A percentile compares a stretch with the other conserved stretches of the same genome.
These are phyloP conservation scores for Fusarium musae DNA, from an alignment of 2,329 filamentous ascomycete genomes.

Conservation along the genomic window DNA sequence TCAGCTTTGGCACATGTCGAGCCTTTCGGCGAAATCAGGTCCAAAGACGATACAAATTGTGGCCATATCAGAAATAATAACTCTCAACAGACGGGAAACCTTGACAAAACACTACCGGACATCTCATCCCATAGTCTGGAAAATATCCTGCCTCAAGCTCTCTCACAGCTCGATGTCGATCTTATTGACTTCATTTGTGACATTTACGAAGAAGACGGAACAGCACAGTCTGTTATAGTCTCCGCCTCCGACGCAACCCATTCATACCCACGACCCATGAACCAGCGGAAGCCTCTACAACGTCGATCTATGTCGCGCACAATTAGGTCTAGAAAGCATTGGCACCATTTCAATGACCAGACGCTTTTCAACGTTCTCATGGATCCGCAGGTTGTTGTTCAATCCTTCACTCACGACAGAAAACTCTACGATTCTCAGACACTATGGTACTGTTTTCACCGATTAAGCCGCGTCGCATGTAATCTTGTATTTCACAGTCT, in stretches of 20 bases:
- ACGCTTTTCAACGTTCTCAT: slow-evolving; percentile 72
- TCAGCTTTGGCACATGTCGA: neutral
- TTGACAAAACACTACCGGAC: neutral
- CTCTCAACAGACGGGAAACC: neutral
- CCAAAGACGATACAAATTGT: slow-evolving; percentile 29
- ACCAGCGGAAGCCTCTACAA: slow-evolving; percentile 16
- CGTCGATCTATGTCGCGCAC: slow-evolving; percentile 8
- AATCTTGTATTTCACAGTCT: slow-evolving; percentile 71
- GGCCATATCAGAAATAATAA: slow-evolving; percentile 39
- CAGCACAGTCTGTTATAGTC: slow-evolving; percentile 57
- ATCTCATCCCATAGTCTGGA: slow-evolving; percentile 21
- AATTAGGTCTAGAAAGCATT: slow-evolving; percentile 53
- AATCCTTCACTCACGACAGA: slow-evolving; percentile 66
- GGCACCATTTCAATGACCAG: slow-evolving; percentile 72
- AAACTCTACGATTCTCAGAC: slow-evolving; percentile 69
- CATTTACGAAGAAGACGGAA: slow-evolving; percentile 66
- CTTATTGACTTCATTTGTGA: slow-evolving; percentile 71
- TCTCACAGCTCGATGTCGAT: slow-evolving; percentile 64
- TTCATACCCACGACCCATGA: slow-evolving; percentile 24
- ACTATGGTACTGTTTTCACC: slow-evolving; percentile 71
- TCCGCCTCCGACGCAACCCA: neutral
- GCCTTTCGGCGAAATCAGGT: slow-evolving; percentile 21
- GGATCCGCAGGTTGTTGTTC: slow-evolving; percentile 63
- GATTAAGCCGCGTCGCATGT: slow-evolving; percentile 66
- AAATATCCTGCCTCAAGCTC: slow-evolving; percentile 64